Conservation (phyloP, 1,284 basidiomycete species). For the Afroboletus lepidellus region DNA sequence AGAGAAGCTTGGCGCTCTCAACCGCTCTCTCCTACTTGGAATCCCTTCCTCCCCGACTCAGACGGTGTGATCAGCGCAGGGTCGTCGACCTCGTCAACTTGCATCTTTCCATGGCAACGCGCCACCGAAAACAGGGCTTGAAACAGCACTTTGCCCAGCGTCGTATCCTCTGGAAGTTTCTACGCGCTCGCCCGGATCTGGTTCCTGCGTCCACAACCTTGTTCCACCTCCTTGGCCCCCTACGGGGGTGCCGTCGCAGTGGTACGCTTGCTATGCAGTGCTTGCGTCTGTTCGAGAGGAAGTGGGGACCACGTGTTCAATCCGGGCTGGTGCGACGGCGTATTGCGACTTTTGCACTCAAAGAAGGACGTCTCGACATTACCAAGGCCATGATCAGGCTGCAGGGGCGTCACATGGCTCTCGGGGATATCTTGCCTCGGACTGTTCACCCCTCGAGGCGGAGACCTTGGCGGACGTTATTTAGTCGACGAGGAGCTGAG, state of each 20-base stretch:
- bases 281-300: constrained; percentile 43
- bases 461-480: constrained; percentile 24
- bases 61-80: constrained; percentile 27
- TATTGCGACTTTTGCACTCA: constrained; percentile 53
- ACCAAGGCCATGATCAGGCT: constrained; percentile 37
- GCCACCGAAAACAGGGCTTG: constrained; percentile 37
- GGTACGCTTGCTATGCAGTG: constrained; percentile 51
- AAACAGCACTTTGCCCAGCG: constrained; percentile 34
- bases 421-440: constrained; percentile 9
- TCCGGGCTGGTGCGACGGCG: constrained; percentile 59
- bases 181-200: constrained; percentile 47
- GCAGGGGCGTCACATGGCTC: constrained; percentile 17
- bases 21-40: constrained; percentile 45
- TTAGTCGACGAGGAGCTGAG: constrained; percentile 28
- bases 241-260: constrained; percentile 46
- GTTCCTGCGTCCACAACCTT: constrained; percentile 62
- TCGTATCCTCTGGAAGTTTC: constrained; percentile 42
- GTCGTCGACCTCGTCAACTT: constrained; percentile 48
- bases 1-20: constrained; percentile 36
- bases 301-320: constrained; percentile 55
- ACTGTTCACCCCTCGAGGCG: constrained; percentile 10
- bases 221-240: constrained; percentile 52
- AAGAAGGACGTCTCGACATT: constrained; percentile 57
- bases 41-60: constrained; percentile 40
- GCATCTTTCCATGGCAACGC: constrained; percentile 41